A percentile compares a stretch with the other conserved stretches of the same genome.
Evolutionary conservation across 192 early-diverging fungal species (phyloP).

Genomic region (Phycomyces blakesleeanus): DNA sequence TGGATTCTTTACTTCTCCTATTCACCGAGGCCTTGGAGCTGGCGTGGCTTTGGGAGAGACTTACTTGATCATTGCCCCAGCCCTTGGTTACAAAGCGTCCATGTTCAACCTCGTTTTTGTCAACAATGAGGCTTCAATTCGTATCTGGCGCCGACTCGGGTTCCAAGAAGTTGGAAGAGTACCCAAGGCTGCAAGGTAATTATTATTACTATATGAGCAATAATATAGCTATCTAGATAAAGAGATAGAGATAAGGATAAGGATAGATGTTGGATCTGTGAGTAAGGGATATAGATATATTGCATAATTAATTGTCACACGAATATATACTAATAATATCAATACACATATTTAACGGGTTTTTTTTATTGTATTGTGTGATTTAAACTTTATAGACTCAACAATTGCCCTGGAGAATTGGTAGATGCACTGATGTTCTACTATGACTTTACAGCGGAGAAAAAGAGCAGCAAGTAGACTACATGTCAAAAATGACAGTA

Average conservation of each 20-base stretch:
- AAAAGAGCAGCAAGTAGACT: neutral
- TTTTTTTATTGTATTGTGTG: too few relatives aligned
- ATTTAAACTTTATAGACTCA: slow-evolving; percentile 33
- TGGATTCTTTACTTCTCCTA: slow-evolving; percentile 60
- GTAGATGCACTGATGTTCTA: slow-evolving; percentile 76
- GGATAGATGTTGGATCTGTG: too few relatives aligned
- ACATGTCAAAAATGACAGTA: too few relatives aligned
- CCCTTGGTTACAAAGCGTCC: slow-evolving; percentile 66
- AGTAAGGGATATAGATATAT: too few relatives aligned
- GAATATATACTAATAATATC: too few relatives aligned
- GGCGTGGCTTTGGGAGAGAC: slow-evolving; percentile 60
- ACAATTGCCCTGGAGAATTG: slow-evolving; percentile 40
- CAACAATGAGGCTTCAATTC: slow-evolving; percentile 60
- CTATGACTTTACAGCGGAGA: slow-evolving; percentile 59
- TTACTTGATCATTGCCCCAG: slow-evolving; percentile 58
- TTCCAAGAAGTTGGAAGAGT: slow-evolving; percentile 67
- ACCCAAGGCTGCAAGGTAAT: slow-evolving; percentile 59
- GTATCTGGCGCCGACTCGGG: slow-evolving; percentile 59
- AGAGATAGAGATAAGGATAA: too few relatives aligned
- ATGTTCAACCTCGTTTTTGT: slow-evolving; percentile 83
- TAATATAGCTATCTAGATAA: neutral
- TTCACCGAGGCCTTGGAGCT: slow-evolving; percentile 49
- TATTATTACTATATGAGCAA: neutral
- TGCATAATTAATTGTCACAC: too few relatives aligned
- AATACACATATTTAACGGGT: too few relatives aligned